Evolutionary conservation across 805 yeast species (phyloP).

Genomic region (Candida khao-thaluensis): DNA sequence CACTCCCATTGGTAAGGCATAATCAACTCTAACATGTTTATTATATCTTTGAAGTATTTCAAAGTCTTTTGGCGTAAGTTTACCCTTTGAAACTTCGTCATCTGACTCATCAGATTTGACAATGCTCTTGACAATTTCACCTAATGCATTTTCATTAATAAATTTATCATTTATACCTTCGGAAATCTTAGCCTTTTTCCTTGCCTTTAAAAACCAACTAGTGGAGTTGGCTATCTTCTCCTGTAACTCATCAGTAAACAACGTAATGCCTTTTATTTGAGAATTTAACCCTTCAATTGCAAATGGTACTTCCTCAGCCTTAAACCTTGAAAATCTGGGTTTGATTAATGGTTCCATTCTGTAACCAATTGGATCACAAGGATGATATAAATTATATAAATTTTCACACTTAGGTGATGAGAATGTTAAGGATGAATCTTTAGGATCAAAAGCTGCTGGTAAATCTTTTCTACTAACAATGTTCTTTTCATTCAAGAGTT

Average conservation of each 20-base stretch:
- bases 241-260: conserved; percentile 36
- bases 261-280: conserved; percentile 43
- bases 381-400: conserved; percentile 81
- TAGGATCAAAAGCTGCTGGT: conserved; percentile 23
- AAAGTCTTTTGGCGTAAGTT: conserved; percentile 29
- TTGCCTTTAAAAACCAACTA: conserved; percentile 30
- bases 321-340: conserved; percentile 44
- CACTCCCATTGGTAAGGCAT: conserved; percentile 71
- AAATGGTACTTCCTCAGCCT: conserved; percentile 60
- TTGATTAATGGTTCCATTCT: conserved; percentile 81
- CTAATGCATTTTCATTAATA: conserved; percentile 37
- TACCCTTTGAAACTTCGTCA: conserved; percentile 16
- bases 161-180: conserved; percentile 17
- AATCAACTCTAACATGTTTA: conserved; percentile 77
- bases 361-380: conserved; percentile 90
- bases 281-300: conserved; percentile 52
- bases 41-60: conserved; percentile 50
- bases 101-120: conserved; percentile 18
- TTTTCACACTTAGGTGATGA: conserved; percentile 60
- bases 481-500: conserved; percentile 63
- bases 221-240: conserved; percentile 36
- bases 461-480: conserved; percentile 44
- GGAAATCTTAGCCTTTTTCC: conserved; percentile 9
- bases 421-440: conserved; percentile 15
- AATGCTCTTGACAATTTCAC: conserved; percentile 37